A percentile compares a stretch with the other conserved stretches of the same genome.
phyloP scores from a whole-genome alignment of 345 rosid species.

The Anacardium occidentale region DNA sequence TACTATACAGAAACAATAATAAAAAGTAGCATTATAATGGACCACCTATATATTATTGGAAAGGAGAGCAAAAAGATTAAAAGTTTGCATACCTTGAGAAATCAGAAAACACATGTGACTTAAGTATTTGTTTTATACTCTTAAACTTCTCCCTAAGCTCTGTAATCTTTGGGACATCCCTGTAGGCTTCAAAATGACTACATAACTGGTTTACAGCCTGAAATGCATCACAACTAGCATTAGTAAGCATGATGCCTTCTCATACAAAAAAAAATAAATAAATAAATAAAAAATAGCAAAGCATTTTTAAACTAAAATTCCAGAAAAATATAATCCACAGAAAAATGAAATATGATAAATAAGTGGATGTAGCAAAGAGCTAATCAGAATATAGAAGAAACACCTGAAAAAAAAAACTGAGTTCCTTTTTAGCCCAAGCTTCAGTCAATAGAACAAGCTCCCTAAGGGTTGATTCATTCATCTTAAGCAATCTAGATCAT shows the following conservation, averaged over 20 bases:
- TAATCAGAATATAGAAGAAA: background rate
- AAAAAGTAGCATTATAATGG: constrained; percentile 5
- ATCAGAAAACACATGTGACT: constrained; percentile 94
- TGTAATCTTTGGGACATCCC: constrained; percentile 93
- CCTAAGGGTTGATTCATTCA: too few species aligned
- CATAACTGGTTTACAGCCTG: constrained; percentile 99
- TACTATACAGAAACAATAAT: background rate
- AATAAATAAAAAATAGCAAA: background rate
- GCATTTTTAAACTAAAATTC: background rate
- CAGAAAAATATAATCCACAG: background rate
- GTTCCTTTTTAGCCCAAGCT: too few species aligned
- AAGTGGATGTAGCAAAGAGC: background rate
- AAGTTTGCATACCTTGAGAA: constrained; percentile 72
- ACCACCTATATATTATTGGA: background rate
- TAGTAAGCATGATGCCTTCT: constrained; percentile 17
- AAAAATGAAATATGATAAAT: background rate
- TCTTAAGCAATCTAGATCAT: too few species aligned
- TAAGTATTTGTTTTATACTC: constrained; percentile 90
- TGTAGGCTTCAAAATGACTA: constrained; percentile 96
- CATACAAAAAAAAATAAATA: background rate
- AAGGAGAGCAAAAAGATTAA: background rate
- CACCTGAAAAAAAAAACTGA: too few species aligned
- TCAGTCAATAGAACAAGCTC: too few species aligned
- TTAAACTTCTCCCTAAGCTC: constrained; percentile 95
- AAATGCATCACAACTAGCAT: constrained; percentile 31